Percentiles rank a stretch among this genome's conserved stretches.
Conservation (phyloP, 2,329 filamentous ascomycete species). For the Cadophora sp. region DNA sequence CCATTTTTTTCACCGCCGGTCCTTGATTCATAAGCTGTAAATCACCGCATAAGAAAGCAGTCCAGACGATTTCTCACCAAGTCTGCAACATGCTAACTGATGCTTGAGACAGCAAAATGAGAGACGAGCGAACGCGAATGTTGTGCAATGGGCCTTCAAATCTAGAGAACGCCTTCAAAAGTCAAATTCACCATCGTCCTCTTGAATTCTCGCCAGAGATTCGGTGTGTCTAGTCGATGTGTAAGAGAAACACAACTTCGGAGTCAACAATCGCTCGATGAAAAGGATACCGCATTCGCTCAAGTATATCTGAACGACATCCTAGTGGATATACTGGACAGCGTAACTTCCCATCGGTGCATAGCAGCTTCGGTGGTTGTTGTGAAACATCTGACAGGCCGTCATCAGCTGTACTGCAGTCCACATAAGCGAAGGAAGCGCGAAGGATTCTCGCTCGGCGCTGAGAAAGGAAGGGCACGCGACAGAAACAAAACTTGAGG, state of each 20-base stretch:
- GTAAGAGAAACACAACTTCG: not conserved
- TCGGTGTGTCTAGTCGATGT: not conserved
- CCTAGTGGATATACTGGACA: not conserved
- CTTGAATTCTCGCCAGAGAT: not conserved
- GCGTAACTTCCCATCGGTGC: not conserved
- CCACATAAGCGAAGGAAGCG: not conserved
- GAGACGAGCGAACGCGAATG: not conserved
- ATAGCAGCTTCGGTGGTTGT: conserved; percentile 11
- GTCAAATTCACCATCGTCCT: too few relatives aligned
- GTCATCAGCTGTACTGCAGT: conserved; percentile 6
- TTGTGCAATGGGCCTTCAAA: not conserved
- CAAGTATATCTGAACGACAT: conserved; percentile 1
- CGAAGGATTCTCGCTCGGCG: conserved; percentile 10
- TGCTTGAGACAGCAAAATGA: not conserved
- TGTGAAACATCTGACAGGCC: conserved; percentile 10
- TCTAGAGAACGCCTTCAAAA: too few relatives aligned
- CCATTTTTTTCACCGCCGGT: not conserved
- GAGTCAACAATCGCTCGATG: not conserved
- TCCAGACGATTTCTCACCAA: not conserved
- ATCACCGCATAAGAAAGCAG: not conserved
- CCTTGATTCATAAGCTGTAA: too few relatives aligned
- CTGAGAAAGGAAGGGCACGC: not conserved
- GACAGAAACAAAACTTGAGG: not conserved
- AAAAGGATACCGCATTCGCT: conserved; percentile 1
- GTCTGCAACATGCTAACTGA: not conserved